phyloP scores from a whole-genome alignment of 768 basidiomycete species.

The Kwoniella dejecticola region DNA sequence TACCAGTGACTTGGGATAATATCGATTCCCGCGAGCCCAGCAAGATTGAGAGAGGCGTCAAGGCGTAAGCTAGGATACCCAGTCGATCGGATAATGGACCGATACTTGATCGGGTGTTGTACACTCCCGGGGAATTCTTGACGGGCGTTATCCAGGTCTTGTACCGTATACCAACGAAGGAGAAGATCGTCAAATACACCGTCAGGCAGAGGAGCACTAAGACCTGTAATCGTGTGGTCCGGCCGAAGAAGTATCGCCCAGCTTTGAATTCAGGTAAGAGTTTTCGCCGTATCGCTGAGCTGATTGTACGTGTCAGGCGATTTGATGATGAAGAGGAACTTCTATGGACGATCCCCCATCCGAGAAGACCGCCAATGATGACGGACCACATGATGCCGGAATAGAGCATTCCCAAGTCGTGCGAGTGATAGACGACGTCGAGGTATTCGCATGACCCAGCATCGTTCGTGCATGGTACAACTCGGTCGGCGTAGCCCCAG shows the following conservation, averaged over 20 bases:
- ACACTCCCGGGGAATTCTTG: conserved; percentile 25
- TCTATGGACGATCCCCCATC: conserved; percentile 21
- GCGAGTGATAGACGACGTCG: conserved; percentile 36
- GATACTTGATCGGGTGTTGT: conserved; percentile 35
- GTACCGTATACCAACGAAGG: conserved; percentile 36
- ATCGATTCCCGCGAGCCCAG: conserved; percentile 36
- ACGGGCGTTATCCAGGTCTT: conserved; percentile 37
- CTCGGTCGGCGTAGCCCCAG: conserved; percentile 37
- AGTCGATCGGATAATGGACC: conserved; percentile 34
- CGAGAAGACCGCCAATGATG: conserved; percentile 28
- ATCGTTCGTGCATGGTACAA: conserved; percentile 37
- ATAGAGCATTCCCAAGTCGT: conserved; percentile 38
- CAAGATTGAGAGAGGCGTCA: conserved; percentile 39
- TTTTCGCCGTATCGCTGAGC: conserved; percentile 9
- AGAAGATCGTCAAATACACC: conserved; percentile 32
- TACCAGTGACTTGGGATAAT: conserved; percentile 35
- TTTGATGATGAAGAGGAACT: conserved; percentile 16
- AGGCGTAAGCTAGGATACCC: conserved; percentile 38
- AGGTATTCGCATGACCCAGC: conserved; percentile 40
- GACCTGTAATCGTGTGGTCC: conserved; percentile 35
- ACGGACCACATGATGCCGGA: conserved; percentile 32
- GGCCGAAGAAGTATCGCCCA: conserved; percentile 30
- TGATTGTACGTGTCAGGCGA: conserved; percentile 3
- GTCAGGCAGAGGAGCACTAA: conserved; percentile 14
- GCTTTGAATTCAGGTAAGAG: conserved; percentile 23